Conservation (phyloP, 164 flowering plant genomes). For the Piper longum region DNA sequence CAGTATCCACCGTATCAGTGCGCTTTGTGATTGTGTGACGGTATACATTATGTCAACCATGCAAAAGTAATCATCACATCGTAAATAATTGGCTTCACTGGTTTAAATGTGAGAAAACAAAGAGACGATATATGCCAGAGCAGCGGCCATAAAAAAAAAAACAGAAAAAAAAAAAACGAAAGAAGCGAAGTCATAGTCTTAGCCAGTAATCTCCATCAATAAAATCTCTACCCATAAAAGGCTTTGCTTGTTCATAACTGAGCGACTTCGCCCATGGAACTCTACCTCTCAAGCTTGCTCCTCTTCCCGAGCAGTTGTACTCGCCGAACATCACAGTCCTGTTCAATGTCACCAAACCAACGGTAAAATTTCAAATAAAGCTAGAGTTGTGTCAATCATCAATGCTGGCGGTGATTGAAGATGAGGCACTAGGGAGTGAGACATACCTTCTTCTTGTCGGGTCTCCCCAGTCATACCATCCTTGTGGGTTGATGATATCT, state of each 20-base stretch:
- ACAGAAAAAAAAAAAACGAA: too few relatives aligned
- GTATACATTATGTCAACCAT: too few relatives aligned
- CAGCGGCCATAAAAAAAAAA: too few relatives aligned
- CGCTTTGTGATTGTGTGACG: too few relatives aligned
- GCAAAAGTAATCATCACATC: too few relatives aligned
- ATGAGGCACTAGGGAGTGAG: background rate
- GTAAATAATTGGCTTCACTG: too few relatives aligned
- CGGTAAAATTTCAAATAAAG: background rate
- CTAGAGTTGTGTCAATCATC: background rate
- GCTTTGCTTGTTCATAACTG: constrained; percentile 31
- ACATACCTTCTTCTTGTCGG: constrained; percentile 28
- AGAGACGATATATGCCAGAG: too few relatives aligned
- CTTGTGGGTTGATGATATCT: constrained; percentile 34
- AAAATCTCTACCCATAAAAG: constrained; percentile 34
- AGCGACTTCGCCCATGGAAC: constrained; percentile 59
- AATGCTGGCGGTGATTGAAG: too few relatives aligned
- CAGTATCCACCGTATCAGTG: too few relatives aligned
- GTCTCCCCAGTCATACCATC: constrained; percentile 70
- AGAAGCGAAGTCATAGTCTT: constrained; percentile 22
- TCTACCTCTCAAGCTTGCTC: constrained; percentile 38
- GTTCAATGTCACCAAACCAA: constrained; percentile 2
- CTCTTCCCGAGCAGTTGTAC: constrained; percentile 53
- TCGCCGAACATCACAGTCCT: constrained; percentile 71
- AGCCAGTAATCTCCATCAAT: constrained; percentile 69
- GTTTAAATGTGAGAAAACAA: too few relatives aligned